These are phyloP conservation scores for Rhynchospora breviuscula DNA, from an alignment of 176 grass and related monocot species.

Conservation along the genomic window DNA sequence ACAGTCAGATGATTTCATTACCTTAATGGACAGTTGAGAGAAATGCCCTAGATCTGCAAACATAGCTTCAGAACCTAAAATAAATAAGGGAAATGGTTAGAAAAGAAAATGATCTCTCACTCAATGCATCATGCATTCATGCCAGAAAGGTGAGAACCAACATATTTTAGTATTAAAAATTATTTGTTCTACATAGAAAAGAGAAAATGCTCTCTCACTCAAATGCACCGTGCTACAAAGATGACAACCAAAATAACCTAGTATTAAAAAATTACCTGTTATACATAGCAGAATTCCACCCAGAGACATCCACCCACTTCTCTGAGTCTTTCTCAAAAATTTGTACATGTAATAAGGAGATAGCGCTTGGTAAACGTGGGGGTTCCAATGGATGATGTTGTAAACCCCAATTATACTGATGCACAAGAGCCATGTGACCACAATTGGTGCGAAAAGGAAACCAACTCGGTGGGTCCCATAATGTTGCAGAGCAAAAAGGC, in stretches of 20 bases:
- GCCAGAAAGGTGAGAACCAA: not conserved
- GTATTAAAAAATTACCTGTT: conserved; percentile 50
- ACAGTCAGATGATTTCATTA: conserved; percentile 24
- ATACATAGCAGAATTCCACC: conserved; percentile 89
- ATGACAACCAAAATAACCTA: not conserved
- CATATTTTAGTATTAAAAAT: not conserved
- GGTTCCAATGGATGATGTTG: conserved; percentile 89
- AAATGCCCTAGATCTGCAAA: conserved; percentile 98
- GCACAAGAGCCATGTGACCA: conserved; percentile 87
- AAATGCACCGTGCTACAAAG: not conserved
- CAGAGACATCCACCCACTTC: conserved; percentile 95
- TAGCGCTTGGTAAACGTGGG: conserved; percentile 79
- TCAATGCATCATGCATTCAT: not conserved
- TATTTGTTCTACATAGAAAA: conserved; percentile 77
- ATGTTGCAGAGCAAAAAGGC: conserved; percentile 92
- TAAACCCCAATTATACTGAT: conserved; percentile 89
- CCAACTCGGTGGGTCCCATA: conserved; percentile 90
- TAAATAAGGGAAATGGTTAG: not conserved
- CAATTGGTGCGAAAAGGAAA: conserved; percentile 87
- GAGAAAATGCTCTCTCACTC: not conserved
- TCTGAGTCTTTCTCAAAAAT: conserved; percentile 87
- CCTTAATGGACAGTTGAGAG: conserved; percentile 89
- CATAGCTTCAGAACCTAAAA: conserved; percentile 98
- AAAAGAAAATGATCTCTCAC: not conserved
- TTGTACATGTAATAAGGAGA: conserved; percentile 99